Evolutionary conservation across 225 moss, liverwort and hornwort species (phyloP).

Genomic region (Polytrichum formosum): DNA sequence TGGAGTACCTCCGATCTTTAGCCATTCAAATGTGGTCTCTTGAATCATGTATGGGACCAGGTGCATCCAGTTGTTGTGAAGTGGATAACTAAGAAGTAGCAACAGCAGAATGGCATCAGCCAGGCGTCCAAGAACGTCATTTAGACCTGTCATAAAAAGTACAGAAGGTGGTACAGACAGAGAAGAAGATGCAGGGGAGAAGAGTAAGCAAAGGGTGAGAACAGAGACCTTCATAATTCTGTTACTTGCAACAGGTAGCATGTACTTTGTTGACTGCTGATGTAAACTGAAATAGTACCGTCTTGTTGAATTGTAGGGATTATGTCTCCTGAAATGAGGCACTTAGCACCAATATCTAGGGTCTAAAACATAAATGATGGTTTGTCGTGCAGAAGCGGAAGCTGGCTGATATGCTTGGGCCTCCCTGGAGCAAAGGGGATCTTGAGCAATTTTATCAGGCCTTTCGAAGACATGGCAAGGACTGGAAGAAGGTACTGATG

Average conservation of each 20-base stretch:
- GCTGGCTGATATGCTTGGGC: slow-evolving; percentile 87
- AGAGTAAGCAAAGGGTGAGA: slow-evolving; percentile 78
- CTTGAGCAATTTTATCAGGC: slow-evolving; percentile 85
- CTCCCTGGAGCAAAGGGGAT: slow-evolving; percentile 91
- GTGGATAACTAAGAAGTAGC: slow-evolving; percentile 18
- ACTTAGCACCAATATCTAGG: slow-evolving; percentile 69
- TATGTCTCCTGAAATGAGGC: slow-evolving; percentile 15
- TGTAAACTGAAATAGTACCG: too few species aligned
- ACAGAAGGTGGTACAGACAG: slow-evolving; percentile 25
- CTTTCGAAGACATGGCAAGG: slow-evolving; percentile 87
- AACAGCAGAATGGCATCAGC: slow-evolving; percentile 67
- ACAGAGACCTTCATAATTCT: slow-evolving; percentile 2
- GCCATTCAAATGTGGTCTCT: slow-evolving; percentile 29
- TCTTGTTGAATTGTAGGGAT: slow-evolving; percentile 1
- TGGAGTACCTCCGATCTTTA: background rate
- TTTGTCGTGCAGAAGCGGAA: slow-evolving; percentile 74
- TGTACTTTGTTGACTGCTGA: background rate
- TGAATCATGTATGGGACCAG: slow-evolving; percentile 21
- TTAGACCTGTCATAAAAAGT: slow-evolving; percentile 55
- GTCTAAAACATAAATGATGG: slow-evolving; percentile 64
- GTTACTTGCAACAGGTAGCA: background rate
- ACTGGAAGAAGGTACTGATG: slow-evolving; percentile 86
- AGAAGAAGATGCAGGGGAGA: slow-evolving; percentile 68
- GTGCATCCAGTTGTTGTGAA: slow-evolving; percentile 25
- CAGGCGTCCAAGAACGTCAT: slow-evolving; percentile 75